Conservation (phyloP, 2,329 filamentous ascomycete genomes). For the Alternaria brassicae region DNA sequence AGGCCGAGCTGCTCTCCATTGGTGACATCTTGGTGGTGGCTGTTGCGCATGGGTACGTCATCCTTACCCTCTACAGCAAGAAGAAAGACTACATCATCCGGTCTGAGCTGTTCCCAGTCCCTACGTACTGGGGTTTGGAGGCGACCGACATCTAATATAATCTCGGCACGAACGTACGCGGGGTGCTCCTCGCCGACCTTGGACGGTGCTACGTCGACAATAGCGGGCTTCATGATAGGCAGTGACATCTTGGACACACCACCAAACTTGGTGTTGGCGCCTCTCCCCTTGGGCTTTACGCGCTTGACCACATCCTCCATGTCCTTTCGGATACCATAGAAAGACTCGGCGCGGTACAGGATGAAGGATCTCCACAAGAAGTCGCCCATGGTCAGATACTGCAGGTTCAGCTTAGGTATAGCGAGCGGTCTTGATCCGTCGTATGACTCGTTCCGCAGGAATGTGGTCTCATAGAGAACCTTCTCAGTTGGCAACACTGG, state of each 20-base stretch:
- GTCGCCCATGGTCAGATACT: conserved; percentile 93
- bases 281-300: conserved; percentile 73
- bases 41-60: conserved; percentile 62
- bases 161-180: conserved; percentile 85
- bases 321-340: conserved; percentile 92
- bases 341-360: conserved; percentile 87
- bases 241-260: conserved; percentile 93
- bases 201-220: conserved; percentile 84
- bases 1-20: conserved; percentile 71
- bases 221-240: conserved; percentile 82
- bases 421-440: conserved; percentile 87
- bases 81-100: conserved; percentile 89
- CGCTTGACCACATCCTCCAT: conserved; percentile 83
- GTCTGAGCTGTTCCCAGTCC: conserved; percentile 89
- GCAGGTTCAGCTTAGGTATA: conserved; percentile 91
- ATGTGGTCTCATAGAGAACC: conserved; percentile 77
- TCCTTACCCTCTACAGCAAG: conserved; percentile 73
- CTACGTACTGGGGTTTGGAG: conserved; percentile 76
- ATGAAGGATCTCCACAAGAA: conserved; percentile 96
- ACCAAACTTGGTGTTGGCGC: conserved; percentile 73
- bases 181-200: conserved; percentile 83
- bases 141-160: conserved; percentile 81
- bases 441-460: conserved; percentile 84
- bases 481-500: conserved; percentile 84
- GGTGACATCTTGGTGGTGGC: conserved; percentile 54